Percentiles rank a stretch among this genome's conserved stretches.
Evolutionary conservation across 2,329 filamentous ascomycete species (phyloP).

Genomic region (Alternaria arborescens): DNA sequence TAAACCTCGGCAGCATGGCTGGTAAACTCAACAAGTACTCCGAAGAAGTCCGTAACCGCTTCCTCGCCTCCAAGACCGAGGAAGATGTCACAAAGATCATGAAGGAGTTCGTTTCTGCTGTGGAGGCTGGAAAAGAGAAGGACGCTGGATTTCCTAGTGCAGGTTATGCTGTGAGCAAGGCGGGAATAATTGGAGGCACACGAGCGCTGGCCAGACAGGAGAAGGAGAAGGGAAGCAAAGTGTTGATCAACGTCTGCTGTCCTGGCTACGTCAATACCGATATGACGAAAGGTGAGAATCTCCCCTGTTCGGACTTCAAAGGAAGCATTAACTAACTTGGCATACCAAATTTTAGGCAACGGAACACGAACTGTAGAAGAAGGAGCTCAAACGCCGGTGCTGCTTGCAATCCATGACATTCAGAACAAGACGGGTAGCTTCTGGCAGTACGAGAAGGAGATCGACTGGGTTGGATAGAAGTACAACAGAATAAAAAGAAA

Average conservation of each 20-base stretch:
- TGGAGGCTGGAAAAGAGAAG: conserved; percentile 57
- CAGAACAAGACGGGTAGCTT: conserved; percentile 49
- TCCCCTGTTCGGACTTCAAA: neutral
- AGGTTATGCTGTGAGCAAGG: conserved; percentile 60
- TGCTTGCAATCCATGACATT: conserved; percentile 54
- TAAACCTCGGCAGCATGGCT: conserved; percentile 60
- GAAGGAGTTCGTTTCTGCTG: conserved; percentile 59
- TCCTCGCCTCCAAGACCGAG: conserved; percentile 53
- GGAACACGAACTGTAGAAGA: conserved; percentile 53
- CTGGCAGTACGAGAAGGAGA: conserved; percentile 51
- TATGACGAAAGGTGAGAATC: conserved; percentile 50
- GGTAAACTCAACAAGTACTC: conserved; percentile 61
- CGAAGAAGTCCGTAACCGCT: conserved; percentile 52
- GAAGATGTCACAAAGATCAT: conserved; percentile 59
- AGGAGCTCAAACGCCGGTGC: conserved; percentile 56
- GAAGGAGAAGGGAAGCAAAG: conserved; percentile 42
- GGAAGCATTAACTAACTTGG: neutral
- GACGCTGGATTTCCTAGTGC: conserved; percentile 60
- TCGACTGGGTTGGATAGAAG: conserved; percentile 51
- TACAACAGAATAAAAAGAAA: neutral
- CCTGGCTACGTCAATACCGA: conserved; percentile 59
- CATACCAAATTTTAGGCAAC: conserved; percentile 23
- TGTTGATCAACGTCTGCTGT: conserved; percentile 54
- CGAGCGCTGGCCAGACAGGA: conserved; percentile 49
- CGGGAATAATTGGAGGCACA: conserved; percentile 55